Conservation (phyloP, 2,329 filamentous ascomycete species). For the Aspergillus uvarum region DNA sequence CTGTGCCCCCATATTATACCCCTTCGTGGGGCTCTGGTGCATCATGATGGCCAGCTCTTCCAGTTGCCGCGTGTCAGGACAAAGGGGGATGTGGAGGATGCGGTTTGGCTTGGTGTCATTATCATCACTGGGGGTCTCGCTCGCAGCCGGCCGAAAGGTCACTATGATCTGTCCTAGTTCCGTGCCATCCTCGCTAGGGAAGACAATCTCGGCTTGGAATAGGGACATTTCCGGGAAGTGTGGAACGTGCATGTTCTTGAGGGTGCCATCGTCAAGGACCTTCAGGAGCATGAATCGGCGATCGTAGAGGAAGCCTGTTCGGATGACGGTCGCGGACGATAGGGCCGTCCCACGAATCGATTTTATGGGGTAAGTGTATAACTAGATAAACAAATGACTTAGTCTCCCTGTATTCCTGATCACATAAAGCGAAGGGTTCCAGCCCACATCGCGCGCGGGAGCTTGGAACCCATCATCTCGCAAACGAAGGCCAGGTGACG, state of each 20-base stretch:
- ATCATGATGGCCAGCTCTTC: slow-evolving; percentile 56
- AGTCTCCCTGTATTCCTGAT: no score
- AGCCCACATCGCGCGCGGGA: no score
- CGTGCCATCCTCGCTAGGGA: slow-evolving; percentile 20
- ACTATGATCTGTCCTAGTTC: slow-evolving; percentile 39
- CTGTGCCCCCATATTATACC: slow-evolving; percentile 61
- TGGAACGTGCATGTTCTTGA: slow-evolving; percentile 62
- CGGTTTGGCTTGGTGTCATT: slow-evolving; percentile 15
- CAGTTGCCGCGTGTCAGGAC: slow-evolving; percentile 51
- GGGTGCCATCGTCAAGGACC: slow-evolving; percentile 36
- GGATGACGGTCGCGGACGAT: slow-evolving; percentile 53
- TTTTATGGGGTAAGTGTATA: slow-evolving; percentile 75
- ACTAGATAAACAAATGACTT: slow-evolving; percentile 37
- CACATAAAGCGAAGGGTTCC: background rate
- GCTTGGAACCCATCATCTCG: no score
- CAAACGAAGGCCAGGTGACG: no score
- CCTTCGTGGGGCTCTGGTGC: slow-evolving; percentile 58
- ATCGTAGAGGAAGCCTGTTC: slow-evolving; percentile 65
- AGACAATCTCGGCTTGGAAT: slow-evolving; percentile 60
- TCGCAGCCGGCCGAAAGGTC: slow-evolving; percentile 36
- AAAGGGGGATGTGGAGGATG: slow-evolving; percentile 58
- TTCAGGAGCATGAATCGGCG: slow-evolving; percentile 69
- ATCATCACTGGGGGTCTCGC: slow-evolving; percentile 11
- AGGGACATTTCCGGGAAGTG: slow-evolving; percentile 61
- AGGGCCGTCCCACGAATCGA: slow-evolving; percentile 64